phyloP scores from a whole-genome alignment of 306 rosid genomes.

The Heteromeles arbutifolia region DNA sequence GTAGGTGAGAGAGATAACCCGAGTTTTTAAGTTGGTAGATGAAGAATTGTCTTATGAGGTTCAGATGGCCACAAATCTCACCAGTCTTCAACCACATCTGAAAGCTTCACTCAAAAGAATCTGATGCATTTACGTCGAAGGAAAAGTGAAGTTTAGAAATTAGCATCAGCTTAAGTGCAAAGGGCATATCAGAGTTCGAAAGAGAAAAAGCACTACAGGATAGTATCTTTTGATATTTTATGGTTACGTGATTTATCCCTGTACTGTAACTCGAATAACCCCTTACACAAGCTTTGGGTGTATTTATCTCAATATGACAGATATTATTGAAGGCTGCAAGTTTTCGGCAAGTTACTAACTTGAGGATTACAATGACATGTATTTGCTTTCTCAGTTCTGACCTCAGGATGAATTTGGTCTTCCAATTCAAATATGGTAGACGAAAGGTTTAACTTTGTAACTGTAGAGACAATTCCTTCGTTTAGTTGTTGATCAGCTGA shows the following conservation, averaged over 20 bases:
- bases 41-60: conserved; percentile 57
- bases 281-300: background rate
- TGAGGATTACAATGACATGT: background rate
- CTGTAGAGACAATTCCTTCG: too few relatives aligned
- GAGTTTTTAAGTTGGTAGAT: conserved; percentile 50
- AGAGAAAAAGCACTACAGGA: background rate
- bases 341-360: background rate
- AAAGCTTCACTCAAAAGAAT: conserved; percentile 62
- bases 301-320: background rate
- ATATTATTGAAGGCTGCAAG: background rate
- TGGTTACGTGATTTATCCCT: background rate
- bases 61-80: conserved; percentile 67
- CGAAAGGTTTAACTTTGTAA: background rate
- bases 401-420: background rate
- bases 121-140: conserved; percentile 12
- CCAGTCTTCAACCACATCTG: conserved; percentile 58
- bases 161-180: background rate
- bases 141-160: background rate
- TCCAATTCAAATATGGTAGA: background rate
- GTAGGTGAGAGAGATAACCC: conserved; percentile 62
- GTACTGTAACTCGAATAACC: background rate
- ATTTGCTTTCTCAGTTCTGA: background rate
- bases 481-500: background rate
- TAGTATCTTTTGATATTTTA: background rate
- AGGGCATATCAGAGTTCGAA: background rate